Percentiles rank a stretch among this genome's conserved stretches.
These are phyloP conservation scores for Xylariaceae sp. DNA, from an alignment of 2,329 filamentous ascomycete species.

Conservation along the genomic window DNA sequence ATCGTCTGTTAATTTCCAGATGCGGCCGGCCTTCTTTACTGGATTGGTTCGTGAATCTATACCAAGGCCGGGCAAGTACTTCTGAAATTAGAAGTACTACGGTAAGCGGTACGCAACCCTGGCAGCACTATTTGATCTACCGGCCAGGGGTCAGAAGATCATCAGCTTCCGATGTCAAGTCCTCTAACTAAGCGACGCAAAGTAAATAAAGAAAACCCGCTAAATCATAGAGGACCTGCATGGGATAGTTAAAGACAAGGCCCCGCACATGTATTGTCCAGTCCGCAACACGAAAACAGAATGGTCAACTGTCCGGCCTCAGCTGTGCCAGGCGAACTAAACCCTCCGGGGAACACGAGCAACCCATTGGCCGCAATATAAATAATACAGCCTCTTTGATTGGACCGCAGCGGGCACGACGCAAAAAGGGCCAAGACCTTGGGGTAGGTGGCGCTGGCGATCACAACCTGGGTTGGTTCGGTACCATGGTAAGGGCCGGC, in stretches of 20 bases:
- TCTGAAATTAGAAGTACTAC: too few relatives aligned
- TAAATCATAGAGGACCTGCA: background rate
- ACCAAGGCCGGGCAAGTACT: conserved; percentile 4
- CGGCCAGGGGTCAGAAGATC: background rate
- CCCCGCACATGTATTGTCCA: background rate
- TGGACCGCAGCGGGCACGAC: too few relatives aligned
- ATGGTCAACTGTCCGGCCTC: conserved; percentile 9
- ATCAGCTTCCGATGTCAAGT: too few relatives aligned
- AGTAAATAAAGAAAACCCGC: too few relatives aligned
- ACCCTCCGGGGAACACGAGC: background rate
- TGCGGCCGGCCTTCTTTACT: background rate
- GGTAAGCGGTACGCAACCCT: background rate
- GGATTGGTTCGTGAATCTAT: conserved; percentile 9
- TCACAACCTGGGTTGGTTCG: background rate
- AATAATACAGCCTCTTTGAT: background rate
- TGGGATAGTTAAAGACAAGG: background rate
- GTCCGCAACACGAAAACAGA: conserved; percentile 9
- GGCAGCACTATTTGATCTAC: background rate
- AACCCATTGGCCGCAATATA: background rate
- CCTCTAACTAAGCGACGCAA: too few relatives aligned
- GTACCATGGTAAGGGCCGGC: too few relatives aligned
- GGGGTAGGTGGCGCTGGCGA: background rate
- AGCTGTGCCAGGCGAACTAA: conserved; percentile 14
- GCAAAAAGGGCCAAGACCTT: background rate
- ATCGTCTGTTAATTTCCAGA: background rate